Evolutionary conservation across 345 rosid species (phyloP).

Genomic region (Acer campestre): DNA sequence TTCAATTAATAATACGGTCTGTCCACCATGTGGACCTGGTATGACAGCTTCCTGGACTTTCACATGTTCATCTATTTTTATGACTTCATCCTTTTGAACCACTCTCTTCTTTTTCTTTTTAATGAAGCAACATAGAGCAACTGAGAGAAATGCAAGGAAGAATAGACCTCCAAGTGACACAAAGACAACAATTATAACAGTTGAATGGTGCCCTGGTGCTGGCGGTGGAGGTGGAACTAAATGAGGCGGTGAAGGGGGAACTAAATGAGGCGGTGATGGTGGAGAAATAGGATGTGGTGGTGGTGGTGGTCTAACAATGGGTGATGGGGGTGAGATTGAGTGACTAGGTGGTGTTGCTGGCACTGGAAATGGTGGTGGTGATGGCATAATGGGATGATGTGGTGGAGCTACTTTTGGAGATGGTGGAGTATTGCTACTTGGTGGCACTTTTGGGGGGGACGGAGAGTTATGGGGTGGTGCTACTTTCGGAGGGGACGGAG

Average conservation of each 20-base stretch:
- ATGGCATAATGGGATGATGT: slow-evolving; percentile 19
- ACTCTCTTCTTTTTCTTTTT: slow-evolving; percentile 50
- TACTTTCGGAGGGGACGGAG: slow-evolving; percentile 15
- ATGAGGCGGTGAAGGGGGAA: slow-evolving; percentile 52
- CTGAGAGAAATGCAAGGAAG: slow-evolving; percentile 62
- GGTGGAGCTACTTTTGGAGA: slow-evolving; percentile 31
- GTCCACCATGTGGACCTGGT: slow-evolving; percentile 50
- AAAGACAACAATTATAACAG: slow-evolving; percentile 53
- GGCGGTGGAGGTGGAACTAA: slow-evolving; percentile 46
- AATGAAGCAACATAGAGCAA: slow-evolving; percentile 55
- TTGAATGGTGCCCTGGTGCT: slow-evolving; percentile 52
- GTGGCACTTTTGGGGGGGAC: slow-evolving; percentile 24
- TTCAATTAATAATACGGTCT: slow-evolving; percentile 40
- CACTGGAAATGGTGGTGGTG: slow-evolving; percentile 32
- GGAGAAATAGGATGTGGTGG: slow-evolving; percentile 37
- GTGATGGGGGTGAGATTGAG: slow-evolving; percentile 27
- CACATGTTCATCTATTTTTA: slow-evolving; percentile 48
- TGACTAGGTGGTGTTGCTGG: slow-evolving; percentile 37
- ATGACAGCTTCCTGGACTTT: slow-evolving; percentile 54
- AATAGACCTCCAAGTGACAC: slow-evolving; percentile 64
- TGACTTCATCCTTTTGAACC: slow-evolving; percentile 38
- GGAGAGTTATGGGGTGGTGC: slow-evolving; percentile 20
- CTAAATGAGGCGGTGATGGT: slow-evolving; percentile 50
- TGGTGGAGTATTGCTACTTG: slow-evolving; percentile 13
- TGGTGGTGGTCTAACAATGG: slow-evolving; percentile 22